A percentile compares a stretch with the other conserved stretches of the same genome.
These are phyloP conservation scores for Pythium myriotylum DNA, from an alignment of 352 stramenopile genomes.

Conservation along the genomic window DNA sequence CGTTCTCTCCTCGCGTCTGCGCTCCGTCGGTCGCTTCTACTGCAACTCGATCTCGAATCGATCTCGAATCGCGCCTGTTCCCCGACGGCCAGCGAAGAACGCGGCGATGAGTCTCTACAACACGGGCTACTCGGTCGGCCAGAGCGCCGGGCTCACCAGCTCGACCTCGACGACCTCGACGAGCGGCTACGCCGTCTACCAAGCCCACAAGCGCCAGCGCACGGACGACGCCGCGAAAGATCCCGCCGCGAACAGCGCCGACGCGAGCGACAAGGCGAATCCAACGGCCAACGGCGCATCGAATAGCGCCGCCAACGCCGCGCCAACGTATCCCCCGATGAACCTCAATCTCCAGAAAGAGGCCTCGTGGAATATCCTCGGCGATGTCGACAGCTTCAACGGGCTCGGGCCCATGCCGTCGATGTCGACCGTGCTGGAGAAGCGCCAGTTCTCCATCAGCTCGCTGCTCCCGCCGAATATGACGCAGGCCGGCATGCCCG, in stretches of 20 bases:
- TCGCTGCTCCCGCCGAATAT: constrained; percentile 62
- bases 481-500: constrained; percentile 14
- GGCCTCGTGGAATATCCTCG: constrained; percentile 68
- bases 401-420: constrained; percentile 66
- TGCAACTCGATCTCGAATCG: constrained; percentile 6
- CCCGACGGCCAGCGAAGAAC: too few species aligned
- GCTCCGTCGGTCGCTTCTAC: neutral
- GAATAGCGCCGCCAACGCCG: neutral
- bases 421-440: constrained; percentile 71
- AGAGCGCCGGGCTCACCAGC: constrained; percentile 22
- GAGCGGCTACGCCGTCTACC: constrained; percentile 33
- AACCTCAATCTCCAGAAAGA: constrained; percentile 72
- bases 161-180: constrained; percentile 18
- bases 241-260: neutral
- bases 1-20: too few species aligned
- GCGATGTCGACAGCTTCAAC: constrained; percentile 69
- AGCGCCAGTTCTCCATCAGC: constrained; percentile 78
- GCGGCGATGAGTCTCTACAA: constrained; percentile 29
- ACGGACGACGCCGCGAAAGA: constrained; percentile 39
- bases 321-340: constrained; percentile 43
- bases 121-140: constrained; percentile 28
- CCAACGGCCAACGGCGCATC: constrained; percentile 14
- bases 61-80: too few species aligned
- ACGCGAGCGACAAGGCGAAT: constrained; percentile 24
- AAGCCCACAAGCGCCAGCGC: constrained; percentile 60